Evolutionary conservation across 1,284 basidiomycete species (phyloP), one percentile per base, ranked within the genome.

Genomic region (Mycena citricolor): DNA sequence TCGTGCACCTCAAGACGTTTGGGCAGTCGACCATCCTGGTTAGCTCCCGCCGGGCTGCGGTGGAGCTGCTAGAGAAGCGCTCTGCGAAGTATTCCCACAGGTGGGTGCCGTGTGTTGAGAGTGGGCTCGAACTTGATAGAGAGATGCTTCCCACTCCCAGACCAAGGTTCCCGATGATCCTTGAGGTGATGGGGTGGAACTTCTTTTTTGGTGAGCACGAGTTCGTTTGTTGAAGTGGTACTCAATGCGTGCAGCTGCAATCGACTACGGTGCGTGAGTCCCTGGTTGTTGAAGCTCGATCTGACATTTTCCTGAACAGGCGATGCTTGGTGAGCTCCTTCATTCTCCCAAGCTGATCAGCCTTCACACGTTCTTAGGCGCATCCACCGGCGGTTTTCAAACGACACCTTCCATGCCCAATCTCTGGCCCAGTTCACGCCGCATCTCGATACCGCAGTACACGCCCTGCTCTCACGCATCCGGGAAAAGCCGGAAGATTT

Each of bases 391-490:
- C n/a, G n/a, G n/a, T n/a, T n/a, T n/a, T n/a, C n/a, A n/a, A n/a
- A n/a, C n/a, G n/a, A n/a, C n/a, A n/a, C n/a, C n/a, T n/a, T n/a
- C n/a, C n/a, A n/a, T n/a, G n/a, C n/a, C 33, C 46, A n/a, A n/a
- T n/a, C n/a, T n/a, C n/a, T n/a, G n/a, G n/a, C n/a, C n/a, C n/a
- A n/a, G n/a, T n/a, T 33, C 21, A 14, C 13, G 22, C 3, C 20
- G 3, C 32, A 21, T 14, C 14, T 3, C 21, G 3, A 34, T 19
- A 48, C 61, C 47, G 68, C 70, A 44, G 67, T 68, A 0, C 65
- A 69, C 25, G 49, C 57, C 6, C 61, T 76, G 3, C 57, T 73
- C 38, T 62, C 64, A 31, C 58, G 60, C 16, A 59, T 76, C 10
- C 50, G 72, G 20, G 58, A 65, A 20, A 57, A 61, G 2, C 70